Base-by-base conservation (phyloP, 306 rosid genomes). In the Boehmeria nivea region DNA sequence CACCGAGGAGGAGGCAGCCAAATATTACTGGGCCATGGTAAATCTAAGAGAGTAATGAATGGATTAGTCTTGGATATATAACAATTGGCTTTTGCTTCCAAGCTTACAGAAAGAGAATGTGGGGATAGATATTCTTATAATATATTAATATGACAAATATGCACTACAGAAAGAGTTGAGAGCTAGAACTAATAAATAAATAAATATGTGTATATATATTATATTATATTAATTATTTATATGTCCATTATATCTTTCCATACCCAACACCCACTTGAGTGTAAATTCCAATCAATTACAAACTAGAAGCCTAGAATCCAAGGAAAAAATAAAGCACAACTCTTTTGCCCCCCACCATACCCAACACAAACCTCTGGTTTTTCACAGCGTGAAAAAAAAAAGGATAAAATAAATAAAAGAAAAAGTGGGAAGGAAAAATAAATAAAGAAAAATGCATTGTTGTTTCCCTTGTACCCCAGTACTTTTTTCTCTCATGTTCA, bases 21-120 rank as follows among this genome's bases (percentile, higher is more conserved):
- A 71, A 86, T 80, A 78, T 81, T 86, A 66, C 61, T 78, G 86
- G 88, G 88, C 86, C 95, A 81, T 57, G 61, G 75, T 68, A 55
- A 78, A 76, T 83, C 87, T 67, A 68, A 67, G 69, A 17, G 64
- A 61, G 86, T 72, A 70, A 80, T 78, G 71, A 72, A 76, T 78
- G 71, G 73, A 76, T 70, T 61, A 71, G 74, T 49, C 46, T 38
- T 43, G 69, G 61, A 73, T 73, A 31, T 10, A 31, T 31, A 66
- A 71, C 36, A 55, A 71, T 77, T 63, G 64, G 15, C 74, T 80
- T 70, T 75, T 15, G 73, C 69, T 80, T 83, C 72, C 22, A 78
- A 73, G 81, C 68, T 61, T 77, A 63, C 36, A 63, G 72, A 77
- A 77, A 63, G 49, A 70, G 62, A 74, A 73, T 68, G 44, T 64